Evolutionary conservation across 176 grass and related monocot species (phyloP).

Genomic region (Eragrostis curvula): DNA sequence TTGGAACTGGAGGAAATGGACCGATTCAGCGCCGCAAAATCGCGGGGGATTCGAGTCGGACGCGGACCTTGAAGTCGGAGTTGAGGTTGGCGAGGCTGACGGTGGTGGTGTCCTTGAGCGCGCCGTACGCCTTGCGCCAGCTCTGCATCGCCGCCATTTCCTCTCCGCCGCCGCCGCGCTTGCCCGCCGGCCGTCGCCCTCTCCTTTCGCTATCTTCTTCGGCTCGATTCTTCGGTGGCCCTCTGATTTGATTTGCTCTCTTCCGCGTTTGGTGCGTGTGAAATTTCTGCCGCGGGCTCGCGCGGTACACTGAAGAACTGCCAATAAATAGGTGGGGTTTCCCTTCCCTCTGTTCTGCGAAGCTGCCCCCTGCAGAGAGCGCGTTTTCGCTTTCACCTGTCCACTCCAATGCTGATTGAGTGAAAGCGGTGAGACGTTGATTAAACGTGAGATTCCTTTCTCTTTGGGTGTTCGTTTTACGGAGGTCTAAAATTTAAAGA

Average conservation of each 20-base stretch:
- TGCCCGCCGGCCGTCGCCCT: constrained; percentile 12
- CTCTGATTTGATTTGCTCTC: neutral
- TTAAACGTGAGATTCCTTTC: too few species aligned
- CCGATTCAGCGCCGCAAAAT: neutral
- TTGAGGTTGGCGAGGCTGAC: constrained; percentile 90
- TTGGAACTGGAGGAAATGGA: neutral
- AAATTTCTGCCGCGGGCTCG: constrained; percentile 20
- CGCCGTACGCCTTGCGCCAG: constrained; percentile 94
- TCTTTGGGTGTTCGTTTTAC: too few species aligned
- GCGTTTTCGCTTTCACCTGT: neutral
- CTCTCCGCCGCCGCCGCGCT: neutral
- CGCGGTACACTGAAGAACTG: constrained; percentile 25
- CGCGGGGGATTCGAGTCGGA: neutral
- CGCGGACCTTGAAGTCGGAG: constrained; percentile 93
- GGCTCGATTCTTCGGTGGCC: neutral
- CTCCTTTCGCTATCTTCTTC: neutral
- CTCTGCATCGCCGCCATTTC: constrained; percentile 82
- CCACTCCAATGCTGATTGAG: neutral
- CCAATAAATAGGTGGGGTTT: constrained; percentile 1
- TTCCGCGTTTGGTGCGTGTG: neutral
- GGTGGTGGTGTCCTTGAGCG: constrained; percentile 90
- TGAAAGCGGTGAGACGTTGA: neutral
- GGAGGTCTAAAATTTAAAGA: too few species aligned
- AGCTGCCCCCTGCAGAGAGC: constrained; percentile 17
- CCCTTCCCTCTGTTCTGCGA: neutral